Percentiles rank a stretch among this genome's conserved stretches.
phyloP scores from a whole-genome alignment of 2,329 filamentous ascomycete species.

The Botryotinia convoluta region DNA sequence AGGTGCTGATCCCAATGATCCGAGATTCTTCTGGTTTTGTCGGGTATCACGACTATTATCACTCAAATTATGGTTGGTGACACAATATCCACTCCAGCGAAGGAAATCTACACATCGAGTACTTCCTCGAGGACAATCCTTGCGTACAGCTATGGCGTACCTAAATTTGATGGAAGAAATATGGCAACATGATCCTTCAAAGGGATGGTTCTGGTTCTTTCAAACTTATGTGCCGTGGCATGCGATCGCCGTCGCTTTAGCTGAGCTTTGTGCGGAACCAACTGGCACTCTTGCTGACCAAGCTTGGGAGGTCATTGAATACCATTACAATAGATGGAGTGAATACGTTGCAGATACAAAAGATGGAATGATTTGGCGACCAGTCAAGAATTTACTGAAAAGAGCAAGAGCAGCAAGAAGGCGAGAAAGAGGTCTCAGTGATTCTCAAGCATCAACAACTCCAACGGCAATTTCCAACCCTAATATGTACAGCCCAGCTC shows the following conservation, averaged over 20 bases:
- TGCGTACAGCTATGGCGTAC: constrained; percentile 48
- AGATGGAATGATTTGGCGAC: constrained; percentile 52
- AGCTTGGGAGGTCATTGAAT: constrained; percentile 51
- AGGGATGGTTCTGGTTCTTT: constrained; percentile 49
- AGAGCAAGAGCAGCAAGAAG: constrained; percentile 45
- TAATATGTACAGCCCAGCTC: not conserved
- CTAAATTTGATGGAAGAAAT: constrained; percentile 15
- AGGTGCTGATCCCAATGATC: not conserved
- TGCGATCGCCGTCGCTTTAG: constrained; percentile 51
- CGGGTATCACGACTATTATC: constrained; percentile 16
- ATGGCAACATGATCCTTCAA: constrained; percentile 30
- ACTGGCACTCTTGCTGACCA: constrained; percentile 26
- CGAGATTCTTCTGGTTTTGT: not conserved
- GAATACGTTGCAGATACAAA: constrained; percentile 49
- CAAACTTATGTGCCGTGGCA: constrained; percentile 55
- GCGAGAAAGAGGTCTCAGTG: constrained; percentile 15
- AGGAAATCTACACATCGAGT: not conserved
- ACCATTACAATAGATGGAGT: constrained; percentile 45
- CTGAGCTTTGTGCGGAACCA: constrained; percentile 51
- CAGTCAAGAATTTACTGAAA: constrained; percentile 52
- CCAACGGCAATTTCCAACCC: not conserved
- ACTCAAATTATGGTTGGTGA: constrained; percentile 45
- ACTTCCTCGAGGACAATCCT: constrained; percentile 21
- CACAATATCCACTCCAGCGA: constrained; percentile 43
- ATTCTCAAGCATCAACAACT: not conserved